These are phyloP conservation scores for Lactuca sativa DNA, from an alignment of 129 eudicot genomes.

Conservation along the genomic window DNA sequence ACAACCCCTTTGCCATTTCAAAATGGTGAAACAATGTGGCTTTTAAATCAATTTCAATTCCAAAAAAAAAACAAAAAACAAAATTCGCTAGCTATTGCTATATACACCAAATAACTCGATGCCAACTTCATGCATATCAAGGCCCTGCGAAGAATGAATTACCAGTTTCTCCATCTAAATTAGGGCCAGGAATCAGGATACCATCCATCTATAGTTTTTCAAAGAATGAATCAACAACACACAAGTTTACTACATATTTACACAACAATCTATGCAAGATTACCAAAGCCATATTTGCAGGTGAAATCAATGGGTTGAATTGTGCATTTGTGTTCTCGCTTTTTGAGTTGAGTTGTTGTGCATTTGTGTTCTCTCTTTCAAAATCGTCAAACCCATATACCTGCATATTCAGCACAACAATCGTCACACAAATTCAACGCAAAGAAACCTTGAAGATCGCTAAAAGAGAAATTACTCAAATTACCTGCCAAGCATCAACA, in stretches of 20 bases:
- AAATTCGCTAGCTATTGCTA: not conserved
- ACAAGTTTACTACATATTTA: conserved; percentile 2
- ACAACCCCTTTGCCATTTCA: not conserved
- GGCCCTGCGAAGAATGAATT: not conserved
- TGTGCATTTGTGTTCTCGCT: conserved; percentile 15
- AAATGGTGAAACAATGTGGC: not conserved
- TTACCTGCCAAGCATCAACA: conserved; percentile 85
- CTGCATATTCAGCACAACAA: conserved; percentile 31
- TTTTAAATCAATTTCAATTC: too few relatives aligned
- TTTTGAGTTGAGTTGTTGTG: not conserved
- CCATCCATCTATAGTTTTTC: not conserved
- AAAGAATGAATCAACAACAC: conserved; percentile 7
- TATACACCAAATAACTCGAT: not conserved
- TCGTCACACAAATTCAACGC: not conserved
- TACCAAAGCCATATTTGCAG: not conserved
- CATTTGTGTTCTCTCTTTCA: conserved; percentile 41
- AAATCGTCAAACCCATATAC: conserved; percentile 52
- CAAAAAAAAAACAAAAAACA: too few relatives aligned
- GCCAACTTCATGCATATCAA: not conserved
- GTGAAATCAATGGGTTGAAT: conserved; percentile 7
- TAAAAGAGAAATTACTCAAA: conserved; percentile 36
- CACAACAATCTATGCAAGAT: not conserved
- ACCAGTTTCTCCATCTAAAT: not conserved
- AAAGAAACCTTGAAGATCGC: not conserved
- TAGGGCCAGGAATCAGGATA: not conserved